Evolutionary conservation across 2,329 filamentous ascomycete species (phyloP).

Genomic region (Colletotrichum paranaense): DNA sequence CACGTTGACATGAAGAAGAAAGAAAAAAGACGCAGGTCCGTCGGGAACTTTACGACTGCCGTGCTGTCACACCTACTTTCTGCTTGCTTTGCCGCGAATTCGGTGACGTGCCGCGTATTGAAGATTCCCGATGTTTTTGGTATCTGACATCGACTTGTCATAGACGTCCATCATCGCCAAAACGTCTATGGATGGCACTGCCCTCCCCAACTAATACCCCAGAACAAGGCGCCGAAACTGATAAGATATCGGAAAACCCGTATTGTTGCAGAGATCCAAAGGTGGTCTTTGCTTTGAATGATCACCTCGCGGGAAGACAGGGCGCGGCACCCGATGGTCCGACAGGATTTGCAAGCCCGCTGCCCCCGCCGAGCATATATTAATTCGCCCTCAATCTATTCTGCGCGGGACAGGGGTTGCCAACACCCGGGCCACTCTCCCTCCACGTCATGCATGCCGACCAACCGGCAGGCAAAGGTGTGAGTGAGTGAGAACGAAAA

Average conservation of each 20-base stretch:
- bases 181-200: not conserved
- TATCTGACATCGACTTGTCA: not conserved
- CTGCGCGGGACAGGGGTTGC: constrained; percentile 10
- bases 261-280: not conserved
- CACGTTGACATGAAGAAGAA: constrained; percentile 13
- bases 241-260: not conserved
- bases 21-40: not conserved
- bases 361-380: not conserved
- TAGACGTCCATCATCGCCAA: not conserved
- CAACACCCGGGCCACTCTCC: not conserved
- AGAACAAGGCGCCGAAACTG: not conserved
- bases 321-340: not conserved
- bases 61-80: not conserved
- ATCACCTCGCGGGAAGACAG: constrained; percentile 2
- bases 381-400: constrained; percentile 5
- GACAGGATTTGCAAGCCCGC: constrained; percentile 4
- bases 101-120: not conserved
- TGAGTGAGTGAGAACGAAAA: not conserved
- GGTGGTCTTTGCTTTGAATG: not conserved
- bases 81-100: not conserved
- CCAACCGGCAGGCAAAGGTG: not conserved
- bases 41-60: constrained; percentile 27
- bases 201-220: not conserved
- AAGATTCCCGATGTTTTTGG: not conserved
- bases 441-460: constrained; percentile 4